Evolutionary conservation across 345 rosid genomes (phyloP), one percentile per base, ranked within the genome.

Genomic region (Zanthoxylum bungeanum): DNA sequence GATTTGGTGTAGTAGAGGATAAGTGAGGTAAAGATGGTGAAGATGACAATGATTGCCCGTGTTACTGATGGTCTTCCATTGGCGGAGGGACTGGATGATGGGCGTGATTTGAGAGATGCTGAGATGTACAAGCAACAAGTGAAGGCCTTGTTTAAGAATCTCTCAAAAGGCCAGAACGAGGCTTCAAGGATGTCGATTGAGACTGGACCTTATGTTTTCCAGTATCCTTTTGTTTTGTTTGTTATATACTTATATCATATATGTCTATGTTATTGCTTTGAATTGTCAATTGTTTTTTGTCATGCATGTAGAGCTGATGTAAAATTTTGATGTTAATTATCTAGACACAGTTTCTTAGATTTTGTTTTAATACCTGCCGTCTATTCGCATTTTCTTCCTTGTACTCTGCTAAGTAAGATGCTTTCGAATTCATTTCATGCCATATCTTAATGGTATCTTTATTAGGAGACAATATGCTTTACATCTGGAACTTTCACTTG

Each of bases 1-100:
- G 61, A 60, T 49, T 60, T 73, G 76, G 68, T 28, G 63, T 76
- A 71, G 81, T 73, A 63, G 81, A 78, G 74, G 79, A 79, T 59
- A 73, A 57, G 66, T 71, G 69, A 69, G 69, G 79, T 66, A 40
- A 85, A 78, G 84, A 93, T 96, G 99, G 98, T 96, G 92, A 96
- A 93, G 87, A 84, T 96, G 84, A 96, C 99, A 42, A 77, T 93
- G 97, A 88, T 96, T 79, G 99, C 98, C 44, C 99, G 99, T 82
- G 96, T 96, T 72, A 91, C 98, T 42, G 99, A 96, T 58, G 99
- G 99, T 52, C 87, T 96, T 24, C 99, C 97, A 9, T 84, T 96
- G 70, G 97, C 95, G 0, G 99, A 91, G 78, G 99, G 98, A 49
- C 86, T 93, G 68, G 99, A 93, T 63, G 99, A 96, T 86, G 99